Percentiles rank a stretch among this genome's conserved stretches.
Conservation (phyloP, 345 rosid species). For the Capsella bursapastoris region DNA sequence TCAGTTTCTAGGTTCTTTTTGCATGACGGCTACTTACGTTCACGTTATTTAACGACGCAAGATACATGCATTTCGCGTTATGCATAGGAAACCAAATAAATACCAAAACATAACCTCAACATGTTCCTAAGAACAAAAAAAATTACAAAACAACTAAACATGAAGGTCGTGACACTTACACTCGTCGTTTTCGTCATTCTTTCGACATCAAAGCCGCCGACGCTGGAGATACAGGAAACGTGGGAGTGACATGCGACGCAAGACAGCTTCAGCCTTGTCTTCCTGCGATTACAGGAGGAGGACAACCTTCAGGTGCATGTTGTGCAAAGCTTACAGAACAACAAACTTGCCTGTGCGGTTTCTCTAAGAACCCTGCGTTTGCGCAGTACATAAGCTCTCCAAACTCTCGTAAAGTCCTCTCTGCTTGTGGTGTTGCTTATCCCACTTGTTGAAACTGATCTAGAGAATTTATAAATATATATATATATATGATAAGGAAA, state of each 20-base stretch:
- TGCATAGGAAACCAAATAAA: conserved; percentile 25
- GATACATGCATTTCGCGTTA: conserved; percentile 30
- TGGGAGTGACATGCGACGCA: conserved; percentile 56
- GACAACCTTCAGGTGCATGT: conserved; percentile 53
- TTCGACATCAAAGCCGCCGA: conserved; percentile 27
- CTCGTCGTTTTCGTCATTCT: conserved; percentile 17
- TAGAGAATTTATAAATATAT: conserved; percentile 9
- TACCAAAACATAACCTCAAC: conserved; percentile 20
- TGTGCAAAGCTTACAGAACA: conserved; percentile 67
- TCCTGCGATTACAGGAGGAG: conserved; percentile 45
- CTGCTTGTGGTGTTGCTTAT: conserved; percentile 54
- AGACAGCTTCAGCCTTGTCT: conserved; percentile 62
- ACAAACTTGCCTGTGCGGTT: conserved; percentile 69
- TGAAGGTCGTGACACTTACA: conserved; percentile 31
- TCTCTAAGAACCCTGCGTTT: conserved; percentile 55
- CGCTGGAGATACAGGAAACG: conserved; percentile 15
- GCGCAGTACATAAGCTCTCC: conserved; percentile 53
- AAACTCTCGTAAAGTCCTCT: conserved; percentile 49
- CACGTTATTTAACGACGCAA: conserved; percentile 32
- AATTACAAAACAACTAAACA: conserved; percentile 11
- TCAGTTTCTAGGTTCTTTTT: conserved; percentile 21
- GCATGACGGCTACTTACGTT: conserved; percentile 42
- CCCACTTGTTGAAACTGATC: conserved; percentile 54
- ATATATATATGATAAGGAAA: conserved; percentile 8
- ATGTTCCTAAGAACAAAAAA: conserved; percentile 8